Evolutionary conservation across 805 yeast species (phyloP), one percentile per base, ranked within the genome.

Genomic region (Starmerella geochares): DNA sequence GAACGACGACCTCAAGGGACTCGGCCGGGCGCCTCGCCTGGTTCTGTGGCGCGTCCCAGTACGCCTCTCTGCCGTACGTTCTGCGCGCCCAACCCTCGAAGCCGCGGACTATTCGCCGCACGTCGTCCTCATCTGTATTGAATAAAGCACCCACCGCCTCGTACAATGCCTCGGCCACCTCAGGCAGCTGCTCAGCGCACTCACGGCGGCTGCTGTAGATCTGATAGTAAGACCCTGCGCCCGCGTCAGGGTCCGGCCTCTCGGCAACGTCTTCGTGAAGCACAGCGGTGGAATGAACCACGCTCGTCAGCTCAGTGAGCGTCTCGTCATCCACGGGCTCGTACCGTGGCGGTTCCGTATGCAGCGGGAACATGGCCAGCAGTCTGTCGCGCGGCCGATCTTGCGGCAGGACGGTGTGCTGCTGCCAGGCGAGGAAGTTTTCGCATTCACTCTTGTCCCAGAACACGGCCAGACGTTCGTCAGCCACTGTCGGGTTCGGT

Each of bases 351-450:
- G 17, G 31, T 10, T 17, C 37, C 13, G 20, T 33, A 13, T 36
- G 35, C 17, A 47, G 20, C 7, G 65, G 65, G 37, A 62, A 62
- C 50, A 61, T 23, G 21, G 50, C 50, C 4, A 33, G 38, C 33
- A 62, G 38, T 4, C 62, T 50, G 11, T 51, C 20, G 13, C 41
- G 43, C 7, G 45, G 29, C 6, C 14, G 19, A 4, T 33, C 24
- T n/a, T 16, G 27, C 2, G 45, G 42, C 6, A 44, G 25, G 14
- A 53, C 35, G 3, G 37, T 23, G 5, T 24, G 16, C 46, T 69
- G 65, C 46, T 75, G 69, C 78, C 82, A 76, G 20, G 71, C 66
- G 24, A 79, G 61, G 61, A 78, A 82, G 24, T 67, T 62, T 3
- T 69, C 68, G 2, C 72, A 67, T 49, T 74, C 67, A 2, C 59